Conservation (phyloP, 441 rosid species). For the Adansonia madagascariensis region DNA sequence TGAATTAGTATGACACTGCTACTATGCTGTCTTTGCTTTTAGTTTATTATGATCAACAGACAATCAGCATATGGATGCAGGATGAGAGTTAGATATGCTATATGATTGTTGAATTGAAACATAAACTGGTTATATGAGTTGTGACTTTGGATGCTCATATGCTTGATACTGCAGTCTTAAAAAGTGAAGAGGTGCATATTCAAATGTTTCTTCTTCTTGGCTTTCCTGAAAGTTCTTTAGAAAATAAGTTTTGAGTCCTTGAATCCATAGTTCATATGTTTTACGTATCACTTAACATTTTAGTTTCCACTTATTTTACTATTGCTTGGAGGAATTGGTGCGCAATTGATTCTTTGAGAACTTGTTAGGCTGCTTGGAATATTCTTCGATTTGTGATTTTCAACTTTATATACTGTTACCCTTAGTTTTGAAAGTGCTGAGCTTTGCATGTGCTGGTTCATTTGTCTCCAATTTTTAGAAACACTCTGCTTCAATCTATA, state of each 20-base stretch:
- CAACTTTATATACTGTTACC: not conserved
- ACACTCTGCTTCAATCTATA: not conserved
- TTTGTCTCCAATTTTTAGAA: not conserved
- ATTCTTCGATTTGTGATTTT: not conserved
- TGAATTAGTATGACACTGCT: not conserved
- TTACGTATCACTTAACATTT: not conserved
- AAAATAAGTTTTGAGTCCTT: not conserved
- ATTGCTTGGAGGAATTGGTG: not conserved
- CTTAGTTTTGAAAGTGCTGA: not conserved
- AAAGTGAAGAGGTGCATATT: not conserved
- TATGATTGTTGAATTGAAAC: constrained; percentile 11
- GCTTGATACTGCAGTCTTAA: not conserved
- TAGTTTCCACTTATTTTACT: not conserved
- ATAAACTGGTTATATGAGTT: not conserved
- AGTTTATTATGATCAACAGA: not conserved
- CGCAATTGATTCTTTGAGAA: not conserved
- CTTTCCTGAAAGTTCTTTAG: not conserved
- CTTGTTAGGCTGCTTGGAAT: not conserved
- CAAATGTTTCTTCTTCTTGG: constrained; percentile 1
- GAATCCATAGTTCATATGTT: constrained; percentile 13
- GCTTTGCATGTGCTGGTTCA: not conserved
- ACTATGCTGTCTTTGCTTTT: not conserved
- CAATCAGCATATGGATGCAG: not conserved
- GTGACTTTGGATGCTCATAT: constrained; percentile 3
- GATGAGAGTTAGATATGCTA: not conserved